These are phyloP conservation scores for Aspergillus panamensis DNA, from an alignment of 495 filamentous ascomycete genomes.

Conservation along the genomic window DNA sequence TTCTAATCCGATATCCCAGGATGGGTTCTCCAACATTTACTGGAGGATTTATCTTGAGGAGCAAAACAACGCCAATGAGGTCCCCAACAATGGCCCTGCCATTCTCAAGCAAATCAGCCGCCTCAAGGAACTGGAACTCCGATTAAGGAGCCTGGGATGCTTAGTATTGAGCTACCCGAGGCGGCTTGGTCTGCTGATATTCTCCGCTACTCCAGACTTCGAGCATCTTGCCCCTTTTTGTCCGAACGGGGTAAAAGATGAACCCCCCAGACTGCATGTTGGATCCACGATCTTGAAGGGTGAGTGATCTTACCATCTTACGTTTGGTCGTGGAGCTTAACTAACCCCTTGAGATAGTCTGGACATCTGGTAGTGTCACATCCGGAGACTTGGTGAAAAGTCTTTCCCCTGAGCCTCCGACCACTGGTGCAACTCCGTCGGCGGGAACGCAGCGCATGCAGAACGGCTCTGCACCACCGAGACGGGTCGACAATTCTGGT, in stretches of 20 bases:
- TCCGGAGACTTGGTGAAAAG: constrained; percentile 39
- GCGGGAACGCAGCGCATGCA: constrained; percentile 29
- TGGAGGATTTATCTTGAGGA: constrained; percentile 51
- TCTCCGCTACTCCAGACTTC: constrained; percentile 43
- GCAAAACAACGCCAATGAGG: constrained; percentile 34
- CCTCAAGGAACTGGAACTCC: constrained; percentile 44
- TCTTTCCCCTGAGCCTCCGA: constrained; percentile 36
- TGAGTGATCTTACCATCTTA: constrained; percentile 19
- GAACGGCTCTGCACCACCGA: constrained; percentile 25
- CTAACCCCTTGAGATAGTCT: constrained; percentile 26
- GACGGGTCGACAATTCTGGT: constrained; percentile 35
- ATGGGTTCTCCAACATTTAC: constrained; percentile 49
- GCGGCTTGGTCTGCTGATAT: constrained; percentile 43
- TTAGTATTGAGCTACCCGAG: constrained; percentile 42
- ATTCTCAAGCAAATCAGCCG: constrained; percentile 46
- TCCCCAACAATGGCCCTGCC: constrained; percentile 39
- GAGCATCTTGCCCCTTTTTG: constrained; percentile 34
- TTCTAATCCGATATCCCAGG: constrained; percentile 31
- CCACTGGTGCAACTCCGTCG: constrained; percentile 12
- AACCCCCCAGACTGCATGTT: constrained; percentile 34
- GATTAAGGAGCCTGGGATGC: constrained; percentile 36
- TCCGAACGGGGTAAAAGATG: constrained; percentile 27
- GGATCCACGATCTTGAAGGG: constrained; percentile 40
- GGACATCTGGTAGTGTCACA: constrained; percentile 39
- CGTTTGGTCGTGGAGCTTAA: neutral